Evolutionary conservation across 257 asterid species (phyloP), one percentile per base, ranked within the genome.

Genomic region (Primulina eburnea): DNA sequence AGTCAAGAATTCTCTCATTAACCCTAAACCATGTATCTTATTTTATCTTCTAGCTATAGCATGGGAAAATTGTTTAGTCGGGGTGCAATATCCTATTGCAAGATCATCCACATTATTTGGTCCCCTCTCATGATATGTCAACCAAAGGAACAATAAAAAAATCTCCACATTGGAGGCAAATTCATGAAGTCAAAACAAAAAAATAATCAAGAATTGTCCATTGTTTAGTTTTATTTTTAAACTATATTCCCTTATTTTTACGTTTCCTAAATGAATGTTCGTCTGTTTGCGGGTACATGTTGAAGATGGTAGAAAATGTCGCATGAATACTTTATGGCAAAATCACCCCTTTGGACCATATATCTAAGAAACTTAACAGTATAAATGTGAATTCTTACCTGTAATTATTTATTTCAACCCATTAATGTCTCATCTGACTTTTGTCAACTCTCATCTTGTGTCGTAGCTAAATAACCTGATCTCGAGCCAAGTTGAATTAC

Each of bases 71-170:
- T 62, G 60, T 67, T 32, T 60, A 60, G 77, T 77, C 82, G 82
- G 70, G 79, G 74, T 50, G 57, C 72, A 79, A 78, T 86, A 81
- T 78, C 56, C 52, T 43, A 29, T 32, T 30, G 72, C 59, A 73
- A 80, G 82, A 75, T 84, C 75, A 67, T 40, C 87, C 87, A 81
- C 85, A 82, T 65, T 74, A 72, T 68, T 80, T 86, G 83, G 85
- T 80, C 81, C 78, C 79, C 32, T 34, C 68, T 62, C 69, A 74
- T 60, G 65, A 72, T 65, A 65, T 58, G 55, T 52, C 70, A 63
- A 70, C 71, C 60, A 53, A 68, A 43, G 16, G 40, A 69, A 57
- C 59, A 68, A 5, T 12, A 35, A 40, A 64, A 12, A 56, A 17
- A 33, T 1, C 76, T 61, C 62, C 47, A 55, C 56, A 55, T 37